Base-by-base conservation (phyloP, 2,329 filamentous ascomycete genomes). In the Teratosphaeria zuluensis region DNA sequence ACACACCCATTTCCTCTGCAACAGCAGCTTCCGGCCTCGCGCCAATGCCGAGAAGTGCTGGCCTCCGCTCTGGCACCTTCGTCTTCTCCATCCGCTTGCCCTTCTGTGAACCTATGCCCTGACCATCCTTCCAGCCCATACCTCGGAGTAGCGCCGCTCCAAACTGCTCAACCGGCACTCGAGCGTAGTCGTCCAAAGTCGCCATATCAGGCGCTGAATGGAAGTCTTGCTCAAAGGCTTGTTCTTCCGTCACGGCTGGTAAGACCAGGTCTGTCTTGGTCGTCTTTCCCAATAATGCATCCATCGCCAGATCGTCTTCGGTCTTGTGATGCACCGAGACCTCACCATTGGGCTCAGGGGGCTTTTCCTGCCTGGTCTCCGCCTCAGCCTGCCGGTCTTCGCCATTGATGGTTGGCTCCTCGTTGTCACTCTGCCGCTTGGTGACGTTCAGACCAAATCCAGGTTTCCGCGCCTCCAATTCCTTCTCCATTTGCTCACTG, bases 121-220 rank as follows among this genome's bases (percentile, higher is more conserved):
- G 79, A 19, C 80, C 84, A 63, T 85, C 84, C 68, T 96, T 91
- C 92, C 92, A 96, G 8, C 94, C 94, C 89, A 97, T 96, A 9
- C 92, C 91, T 33, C 92, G 85, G 38, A 99, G 80, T 63, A 97
- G 80, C 0, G 92, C 91, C 19, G 91, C 88, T 7, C 94, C 94
- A 64, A 97, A 99, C 66, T 96, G 91, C 65, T 96, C 92, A 16
- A 97, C 90, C 0, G 94, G 92, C 62, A 96, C 87, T 12, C 87
- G 85, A 59, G 88, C 87, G 75, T 97, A 97, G 68, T 94, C 90
- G 35, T 89, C 88, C 19, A 95, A 77, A 0, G 85, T 89, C 3
- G 90, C 86, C 32, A 84, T 80, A 24, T 90, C 88, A 1, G 90
- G 91, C 0, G 90, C 87, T 30, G 82, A 77, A 12, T 82, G 79